A percentile compares a stretch with the other conserved stretches of the same genome.
Conservation (phyloP, 768 basidiomycete genomes). For the Phlegmacium glaucopus region DNA sequence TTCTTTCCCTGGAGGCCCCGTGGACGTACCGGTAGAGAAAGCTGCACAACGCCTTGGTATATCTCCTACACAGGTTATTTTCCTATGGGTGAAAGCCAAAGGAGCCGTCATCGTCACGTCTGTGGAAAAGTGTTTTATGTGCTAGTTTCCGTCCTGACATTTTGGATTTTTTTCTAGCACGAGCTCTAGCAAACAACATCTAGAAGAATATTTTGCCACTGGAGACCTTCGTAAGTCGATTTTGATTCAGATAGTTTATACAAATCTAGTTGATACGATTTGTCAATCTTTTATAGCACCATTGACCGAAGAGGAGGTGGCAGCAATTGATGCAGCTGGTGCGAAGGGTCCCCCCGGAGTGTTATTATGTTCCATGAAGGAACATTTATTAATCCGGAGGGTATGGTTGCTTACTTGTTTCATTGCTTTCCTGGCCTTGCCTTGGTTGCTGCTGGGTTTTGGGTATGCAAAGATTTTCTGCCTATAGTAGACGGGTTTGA, state of each 20-base stretch:
- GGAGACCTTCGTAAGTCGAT: slow-evolving; percentile 50
- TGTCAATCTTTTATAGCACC: too few species aligned
- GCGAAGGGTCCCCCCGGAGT: slow-evolving; percentile 51
- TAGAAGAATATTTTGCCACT: slow-evolving; percentile 65
- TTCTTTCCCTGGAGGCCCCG: slow-evolving; percentile 55
- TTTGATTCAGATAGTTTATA: too few species aligned
- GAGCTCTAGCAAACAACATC: slow-evolving; percentile 53
- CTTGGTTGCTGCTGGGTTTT: too few species aligned
- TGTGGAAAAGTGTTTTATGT: slow-evolving; percentile 14
- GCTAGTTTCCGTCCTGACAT: not conserved
- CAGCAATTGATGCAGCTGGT: slow-evolving; percentile 62
- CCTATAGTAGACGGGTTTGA: too few species aligned
- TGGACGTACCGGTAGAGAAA: slow-evolving; percentile 51
- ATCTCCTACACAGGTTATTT: slow-evolving; percentile 62
- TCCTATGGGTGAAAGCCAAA: slow-evolving; percentile 68
- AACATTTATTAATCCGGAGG: too few species aligned
- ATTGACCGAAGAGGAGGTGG: slow-evolving; percentile 55
- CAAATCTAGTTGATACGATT: too few species aligned
- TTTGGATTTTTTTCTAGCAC: slow-evolving; percentile 36
- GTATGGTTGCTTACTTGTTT: too few species aligned
- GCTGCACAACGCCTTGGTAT: slow-evolving; percentile 52
- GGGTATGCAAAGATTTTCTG: too few species aligned
- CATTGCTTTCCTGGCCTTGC: too few species aligned
- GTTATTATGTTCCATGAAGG: too few species aligned
- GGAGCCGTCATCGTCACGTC: slow-evolving; percentile 68